A percentile compares a stretch with the other conserved stretches of the same genome.
phyloP scores from a whole-genome alignment of 768 basidiomycete genomes.

The Tylopilus balloui region DNA sequence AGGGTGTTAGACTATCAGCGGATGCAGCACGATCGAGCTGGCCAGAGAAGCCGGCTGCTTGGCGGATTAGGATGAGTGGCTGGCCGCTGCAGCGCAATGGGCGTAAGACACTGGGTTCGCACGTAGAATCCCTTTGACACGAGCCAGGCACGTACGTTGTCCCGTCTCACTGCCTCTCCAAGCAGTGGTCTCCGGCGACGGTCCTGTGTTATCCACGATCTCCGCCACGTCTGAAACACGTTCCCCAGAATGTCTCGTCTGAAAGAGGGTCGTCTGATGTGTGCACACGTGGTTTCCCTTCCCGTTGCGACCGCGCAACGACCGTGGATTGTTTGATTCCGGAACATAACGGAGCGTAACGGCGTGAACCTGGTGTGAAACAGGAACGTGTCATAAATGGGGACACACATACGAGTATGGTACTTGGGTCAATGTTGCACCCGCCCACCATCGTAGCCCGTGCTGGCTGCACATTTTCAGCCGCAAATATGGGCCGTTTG shows the following conservation, averaged over 20 bases:
- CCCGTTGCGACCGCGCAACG: no score
- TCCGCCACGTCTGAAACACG: not conserved
- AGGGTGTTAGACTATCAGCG: not conserved
- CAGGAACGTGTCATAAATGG: not conserved
- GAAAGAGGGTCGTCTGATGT: not conserved
- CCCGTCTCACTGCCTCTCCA: no score
- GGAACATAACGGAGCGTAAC: not conserved
- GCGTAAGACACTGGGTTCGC: no score
- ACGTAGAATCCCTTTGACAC: no score
- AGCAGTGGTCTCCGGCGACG: no score
- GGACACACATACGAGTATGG: not conserved
- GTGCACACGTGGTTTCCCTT: not conserved
- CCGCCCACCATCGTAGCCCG: not conserved
- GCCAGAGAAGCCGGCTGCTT: no score
- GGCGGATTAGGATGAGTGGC: no score
- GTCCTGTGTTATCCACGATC: no score
- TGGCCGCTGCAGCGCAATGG: no score
- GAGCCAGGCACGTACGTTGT: no score
- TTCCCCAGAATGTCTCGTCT: not conserved
- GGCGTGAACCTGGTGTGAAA: not conserved
- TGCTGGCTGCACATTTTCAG: not conserved
- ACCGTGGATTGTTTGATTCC: no score
- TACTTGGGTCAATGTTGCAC: not conserved
- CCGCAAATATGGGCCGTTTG: constrained; percentile 1
- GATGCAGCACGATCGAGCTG: not conserved